These are phyloP conservation scores for Papiliotrema laurentii DNA, from an alignment of 1,284 basidiomycete genomes.

Conservation along the genomic window DNA sequence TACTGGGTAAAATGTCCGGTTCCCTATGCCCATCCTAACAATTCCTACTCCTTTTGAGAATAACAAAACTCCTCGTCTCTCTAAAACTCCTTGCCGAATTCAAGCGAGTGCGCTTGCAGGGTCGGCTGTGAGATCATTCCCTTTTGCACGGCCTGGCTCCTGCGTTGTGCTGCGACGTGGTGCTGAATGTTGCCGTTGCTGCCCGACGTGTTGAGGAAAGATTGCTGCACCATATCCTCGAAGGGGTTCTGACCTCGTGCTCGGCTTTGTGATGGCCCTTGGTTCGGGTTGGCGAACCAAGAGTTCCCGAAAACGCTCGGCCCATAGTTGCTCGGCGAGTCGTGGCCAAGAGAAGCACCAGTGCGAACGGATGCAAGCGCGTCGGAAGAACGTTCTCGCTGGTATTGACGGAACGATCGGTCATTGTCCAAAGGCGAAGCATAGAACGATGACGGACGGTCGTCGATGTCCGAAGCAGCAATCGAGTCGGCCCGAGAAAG, in stretches of 20 bases:
- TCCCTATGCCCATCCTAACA: too few species aligned
- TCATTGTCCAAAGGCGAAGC: slow-evolving; percentile 47
- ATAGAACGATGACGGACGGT: slow-evolving; percentile 48
- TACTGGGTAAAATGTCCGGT: too few species aligned
- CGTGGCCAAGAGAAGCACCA: slow-evolving; percentile 3
- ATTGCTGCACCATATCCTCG: slow-evolving; percentile 43
- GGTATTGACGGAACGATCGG: slow-evolving; percentile 29
- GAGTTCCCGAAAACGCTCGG: slow-evolving; percentile 27
- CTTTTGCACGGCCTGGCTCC: slow-evolving; percentile 37
- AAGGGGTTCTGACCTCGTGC: slow-evolving; percentile 40
- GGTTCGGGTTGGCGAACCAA: slow-evolving; percentile 13
- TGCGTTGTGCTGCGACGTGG: slow-evolving; percentile 14
- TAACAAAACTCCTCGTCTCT: too few species aligned
- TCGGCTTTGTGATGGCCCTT: neutral
- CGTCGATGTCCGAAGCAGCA: slow-evolving; percentile 46
- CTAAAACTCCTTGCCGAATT: slow-evolving; percentile 21
- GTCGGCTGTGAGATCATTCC: slow-evolving; percentile 46
- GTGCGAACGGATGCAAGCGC: slow-evolving; percentile 5
- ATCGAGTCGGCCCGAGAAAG: slow-evolving; percentile 36
- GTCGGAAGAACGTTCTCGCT: slow-evolving; percentile 12
- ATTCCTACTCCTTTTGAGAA: too few species aligned
- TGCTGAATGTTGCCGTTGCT: slow-evolving; percentile 12
- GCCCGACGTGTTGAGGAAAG: slow-evolving; percentile 28
- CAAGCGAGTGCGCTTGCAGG: slow-evolving; percentile 46
- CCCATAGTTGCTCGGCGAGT: slow-evolving; percentile 13